Evolutionary conservation across 73 alveolate species (phyloP).

Genomic region (Blepharisma stoltei): DNA sequence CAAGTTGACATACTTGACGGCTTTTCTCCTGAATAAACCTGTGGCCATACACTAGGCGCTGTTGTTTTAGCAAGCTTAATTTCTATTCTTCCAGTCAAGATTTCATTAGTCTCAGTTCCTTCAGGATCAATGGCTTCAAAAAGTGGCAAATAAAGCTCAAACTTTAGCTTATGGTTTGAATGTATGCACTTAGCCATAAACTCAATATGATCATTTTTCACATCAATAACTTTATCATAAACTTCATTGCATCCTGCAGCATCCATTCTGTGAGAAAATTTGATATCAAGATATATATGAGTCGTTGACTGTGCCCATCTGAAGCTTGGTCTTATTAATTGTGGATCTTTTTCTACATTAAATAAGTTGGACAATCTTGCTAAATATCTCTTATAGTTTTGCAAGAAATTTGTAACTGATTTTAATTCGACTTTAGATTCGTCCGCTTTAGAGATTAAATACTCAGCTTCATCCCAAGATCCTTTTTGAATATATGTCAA

Average conservation of each 20-base stretch:
- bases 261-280: slow-evolving; percentile 30
- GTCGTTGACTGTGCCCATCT: slow-evolving; percentile 29
- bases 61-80: background rate
- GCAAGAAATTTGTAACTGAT: too few species aligned
- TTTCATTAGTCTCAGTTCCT: background rate
- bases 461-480: too few species aligned
- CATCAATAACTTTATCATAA: background rate
- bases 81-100: background rate
- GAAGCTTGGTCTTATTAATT: slow-evolving; percentile 20
- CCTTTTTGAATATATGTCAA: too few species aligned
- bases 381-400: too few species aligned
- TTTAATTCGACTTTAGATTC: too few species aligned
- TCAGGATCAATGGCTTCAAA: background rate
- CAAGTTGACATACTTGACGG: background rate
- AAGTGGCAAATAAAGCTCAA: background rate
- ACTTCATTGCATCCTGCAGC: slow-evolving; percentile 6
- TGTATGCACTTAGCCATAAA: background rate
- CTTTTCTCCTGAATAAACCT: slow-evolving; percentile 10
- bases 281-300: slow-evolving; percentile 6
- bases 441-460: too few species aligned
- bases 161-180: background rate
- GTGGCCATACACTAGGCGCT: slow-evolving; percentile 10
- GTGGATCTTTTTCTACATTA: too few species aligned
- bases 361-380: too few species aligned
- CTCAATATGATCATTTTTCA: background rate